Evolutionary conservation across 768 basidiomycete genomes (phyloP).

Genomic region (Lentinula sp.): DNA sequence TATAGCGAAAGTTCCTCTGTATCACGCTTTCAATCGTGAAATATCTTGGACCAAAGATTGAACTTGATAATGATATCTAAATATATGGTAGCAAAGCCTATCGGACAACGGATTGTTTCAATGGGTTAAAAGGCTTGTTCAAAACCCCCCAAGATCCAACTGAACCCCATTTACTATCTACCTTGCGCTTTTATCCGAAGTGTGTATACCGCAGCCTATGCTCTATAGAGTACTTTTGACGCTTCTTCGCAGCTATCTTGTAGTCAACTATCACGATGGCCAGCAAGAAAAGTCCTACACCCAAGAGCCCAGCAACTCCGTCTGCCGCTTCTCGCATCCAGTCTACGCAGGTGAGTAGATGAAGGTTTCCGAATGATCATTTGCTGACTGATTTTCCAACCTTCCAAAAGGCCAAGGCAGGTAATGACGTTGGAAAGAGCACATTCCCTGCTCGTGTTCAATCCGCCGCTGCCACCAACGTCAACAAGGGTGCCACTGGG

Average conservation of each 20-base stretch:
- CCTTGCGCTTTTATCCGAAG: background rate
- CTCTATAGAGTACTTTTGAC: background rate
- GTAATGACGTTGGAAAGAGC: background rate
- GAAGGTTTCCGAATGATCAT: background rate
- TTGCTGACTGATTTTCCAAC: background rate
- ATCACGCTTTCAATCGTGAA: background rate
- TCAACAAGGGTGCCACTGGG: background rate
- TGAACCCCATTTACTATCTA: background rate
- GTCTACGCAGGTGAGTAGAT: background rate
- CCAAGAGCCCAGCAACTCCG: constrained; percentile 1
- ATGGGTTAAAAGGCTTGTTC: background rate
- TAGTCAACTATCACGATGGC: background rate
- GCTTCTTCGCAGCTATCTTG: background rate
- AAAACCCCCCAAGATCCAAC: background rate
- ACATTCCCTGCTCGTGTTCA: constrained; percentile 2
- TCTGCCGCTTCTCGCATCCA: constrained; percentile 4
- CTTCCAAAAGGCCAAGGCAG: constrained; percentile 1
- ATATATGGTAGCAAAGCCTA: background rate
- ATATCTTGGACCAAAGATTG: no score
- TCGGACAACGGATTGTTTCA: background rate
- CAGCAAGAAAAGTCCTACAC: background rate
- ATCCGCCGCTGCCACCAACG: background rate
- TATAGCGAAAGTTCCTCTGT: constrained; percentile 1
- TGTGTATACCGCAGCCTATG: background rate
- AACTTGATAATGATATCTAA: background rate